These are phyloP conservation scores for Xanthoconium purpureum DNA, from an alignment of 768 basidiomycete genomes.

Conservation along the genomic window DNA sequence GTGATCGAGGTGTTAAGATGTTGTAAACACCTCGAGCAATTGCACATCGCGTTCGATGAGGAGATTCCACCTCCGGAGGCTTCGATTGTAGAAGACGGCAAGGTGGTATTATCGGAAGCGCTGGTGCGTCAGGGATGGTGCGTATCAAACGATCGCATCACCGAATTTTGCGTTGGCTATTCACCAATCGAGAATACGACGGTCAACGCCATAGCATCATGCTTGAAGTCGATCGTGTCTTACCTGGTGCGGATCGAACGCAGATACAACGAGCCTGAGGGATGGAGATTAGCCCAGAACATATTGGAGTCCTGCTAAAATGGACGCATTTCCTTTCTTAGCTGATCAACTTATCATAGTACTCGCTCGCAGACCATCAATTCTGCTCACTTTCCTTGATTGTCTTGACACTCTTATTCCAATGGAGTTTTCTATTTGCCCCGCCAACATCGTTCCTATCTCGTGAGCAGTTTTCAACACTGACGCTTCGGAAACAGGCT, in stretches of 20 bases:
- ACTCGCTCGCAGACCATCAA: too few species aligned
- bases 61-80: neutral
- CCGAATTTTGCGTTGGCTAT: conserved; percentile 12
- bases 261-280: too few species aligned
- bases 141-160: conserved; percentile 9
- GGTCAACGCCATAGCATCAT: conserved; percentile 1
- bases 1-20: conserved; percentile 10
- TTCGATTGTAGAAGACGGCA: neutral
- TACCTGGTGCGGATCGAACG: neutral
- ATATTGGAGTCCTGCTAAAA: neutral
- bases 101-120: neutral
- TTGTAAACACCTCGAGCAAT: conserved; percentile 12
- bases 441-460: too few species aligned
- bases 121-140: neutral
- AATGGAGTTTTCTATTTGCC: too few species aligned
- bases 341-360: too few species aligned
- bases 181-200: conserved; percentile 13
- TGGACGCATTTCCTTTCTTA: too few species aligned
- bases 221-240: conserved; percentile 15
- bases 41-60: conserved; percentile 22
- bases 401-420: too few species aligned
- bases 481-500: too few species aligned
- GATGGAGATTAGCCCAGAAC: neutral
- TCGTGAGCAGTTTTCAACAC: too few species aligned
- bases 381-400: too few species aligned